Evolutionary conservation across 2,329 filamentous ascomycete species (phyloP).

Genomic region (Pestalotiopsis fici): DNA sequence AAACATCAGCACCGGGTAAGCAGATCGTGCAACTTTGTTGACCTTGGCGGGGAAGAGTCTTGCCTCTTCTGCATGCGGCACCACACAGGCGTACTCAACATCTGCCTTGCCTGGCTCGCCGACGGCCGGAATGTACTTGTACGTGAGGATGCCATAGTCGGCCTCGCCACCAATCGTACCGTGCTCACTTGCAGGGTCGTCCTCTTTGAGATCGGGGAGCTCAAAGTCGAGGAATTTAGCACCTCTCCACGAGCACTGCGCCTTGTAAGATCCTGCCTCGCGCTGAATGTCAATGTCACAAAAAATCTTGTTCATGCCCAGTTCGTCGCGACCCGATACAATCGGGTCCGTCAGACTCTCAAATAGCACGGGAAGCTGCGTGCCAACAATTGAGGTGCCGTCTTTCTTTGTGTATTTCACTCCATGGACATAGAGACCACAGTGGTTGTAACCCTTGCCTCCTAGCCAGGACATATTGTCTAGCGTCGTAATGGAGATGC

Average conservation of each 20-base stretch:
- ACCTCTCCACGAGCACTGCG: constrained; percentile 43
- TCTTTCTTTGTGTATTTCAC: constrained; percentile 55
- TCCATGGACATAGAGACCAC: constrained; percentile 64
- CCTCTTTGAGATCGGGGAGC: constrained; percentile 32
- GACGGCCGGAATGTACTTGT: constrained; percentile 59
- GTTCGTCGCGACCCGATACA: constrained; percentile 58
- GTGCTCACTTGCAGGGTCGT: constrained; percentile 24
- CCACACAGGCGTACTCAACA: constrained; percentile 49
- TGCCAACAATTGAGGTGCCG: constrained; percentile 48
- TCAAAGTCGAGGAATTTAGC: constrained; percentile 39
- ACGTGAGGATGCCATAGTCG: constrained; percentile 53
- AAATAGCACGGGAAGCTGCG: constrained; percentile 58
- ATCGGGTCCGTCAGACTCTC: constrained; percentile 62
- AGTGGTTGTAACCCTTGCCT: constrained; percentile 56
- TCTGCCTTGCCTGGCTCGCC: constrained; percentile 52
- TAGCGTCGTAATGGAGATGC: constrained; percentile 41
- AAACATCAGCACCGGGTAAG: constrained; percentile 46
- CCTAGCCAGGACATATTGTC: constrained; percentile 61
- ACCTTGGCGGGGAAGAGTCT: constrained; percentile 29
- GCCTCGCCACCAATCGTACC: constrained; percentile 15
- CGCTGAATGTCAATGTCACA: constrained; percentile 48
- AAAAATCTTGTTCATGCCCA: constrained; percentile 63
- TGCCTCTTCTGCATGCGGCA: constrained; percentile 34
- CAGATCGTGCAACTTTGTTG: constrained; percentile 35
- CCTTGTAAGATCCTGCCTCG: constrained; percentile 29